Evolutionary conservation across 2,329 filamentous ascomycete species (phyloP).

Genomic region (Microdochium trichocladiopsis): DNA sequence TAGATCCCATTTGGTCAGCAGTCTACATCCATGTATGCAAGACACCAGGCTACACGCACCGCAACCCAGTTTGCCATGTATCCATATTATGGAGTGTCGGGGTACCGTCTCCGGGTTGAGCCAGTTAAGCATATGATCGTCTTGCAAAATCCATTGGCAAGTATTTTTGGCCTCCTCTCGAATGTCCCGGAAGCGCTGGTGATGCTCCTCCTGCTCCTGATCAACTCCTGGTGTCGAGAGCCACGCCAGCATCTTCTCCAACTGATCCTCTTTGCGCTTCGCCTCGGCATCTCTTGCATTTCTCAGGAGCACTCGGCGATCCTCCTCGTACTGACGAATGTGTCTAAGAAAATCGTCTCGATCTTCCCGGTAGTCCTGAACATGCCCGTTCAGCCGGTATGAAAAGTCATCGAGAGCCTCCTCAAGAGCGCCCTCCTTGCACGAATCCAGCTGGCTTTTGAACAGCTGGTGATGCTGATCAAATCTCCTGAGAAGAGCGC

Average conservation of each 20-base stretch:
- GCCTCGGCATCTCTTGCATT: constrained; percentile 1
- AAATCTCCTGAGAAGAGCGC: constrained; percentile 1
- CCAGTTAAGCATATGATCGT: constrained; percentile 12
- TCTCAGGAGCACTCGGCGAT: constrained; percentile 1
- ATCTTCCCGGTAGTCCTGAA: constrained; percentile 7
- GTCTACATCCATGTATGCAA: neutral
- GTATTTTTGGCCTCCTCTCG: constrained; percentile 7
- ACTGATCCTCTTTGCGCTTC: constrained; percentile 6
- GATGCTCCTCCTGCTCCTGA: constrained; percentile 5
- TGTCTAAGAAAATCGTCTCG: constrained; percentile 1
- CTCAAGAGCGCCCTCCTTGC: too few species aligned
- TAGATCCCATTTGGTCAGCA: constrained; percentile 7
- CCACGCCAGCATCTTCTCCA: constrained; percentile 8
- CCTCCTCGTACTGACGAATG: constrained; percentile 8
- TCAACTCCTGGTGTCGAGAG: constrained; percentile 4
- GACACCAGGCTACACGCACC: constrained; percentile 17
- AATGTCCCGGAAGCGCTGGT: constrained; percentile 3
- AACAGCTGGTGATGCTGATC: constrained; percentile 4
- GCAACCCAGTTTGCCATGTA: constrained; percentile 23
- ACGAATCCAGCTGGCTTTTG: constrained; percentile 2
- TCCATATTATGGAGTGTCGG: constrained; percentile 18
- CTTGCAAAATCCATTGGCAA: constrained; percentile 12
- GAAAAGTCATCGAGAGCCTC: constrained; percentile 3
- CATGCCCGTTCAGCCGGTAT: constrained; percentile 5
- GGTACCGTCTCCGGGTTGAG: constrained; percentile 6